Base-by-base conservation (phyloP, 2,329 filamentous ascomycete genomes). In the Fusarium tjaetaba region DNA sequence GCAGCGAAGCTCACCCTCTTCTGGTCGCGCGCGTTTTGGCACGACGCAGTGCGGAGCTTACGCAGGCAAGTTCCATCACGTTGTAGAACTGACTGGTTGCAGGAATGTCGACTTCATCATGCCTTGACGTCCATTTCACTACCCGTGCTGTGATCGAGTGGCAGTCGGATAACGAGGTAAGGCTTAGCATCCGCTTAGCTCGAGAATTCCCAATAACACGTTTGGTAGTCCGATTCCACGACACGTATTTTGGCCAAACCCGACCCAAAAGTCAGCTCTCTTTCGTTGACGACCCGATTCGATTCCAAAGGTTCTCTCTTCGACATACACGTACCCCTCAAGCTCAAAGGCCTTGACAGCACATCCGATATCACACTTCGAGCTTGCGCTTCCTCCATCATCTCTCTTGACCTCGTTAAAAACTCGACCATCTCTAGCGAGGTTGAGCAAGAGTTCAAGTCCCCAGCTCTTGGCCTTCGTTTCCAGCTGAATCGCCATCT, bases 1-100 rank as follows among this genome's bases (percentile, higher is more conserved):
- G 38, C 68, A 71, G 66, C 61, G 66, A 70, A 70, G 68, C 68
- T 71, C 66, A 60, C 69, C 66, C 66, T 70, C 39, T 22, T 42
- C 55, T 41, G 49, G 34, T 36, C 42, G 43, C 11, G 28, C 26
- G 22, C 48, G 48, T 49, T 26, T 32, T 30, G 59, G 32, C 32
- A 16, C 15, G 36, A 11, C 39, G 7, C 10, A 0, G 34, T 30
- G 38, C 22, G 11, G 22, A 61, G 22, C 13, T 42, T 38, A 36
- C 10, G 28, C 8, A 30, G 36, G 68, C 56, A 42, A 51, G 65
- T 67, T 13, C 1, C 15, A 36, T n/a, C 28, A 22, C 28, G 9
- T 56, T 38, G 52, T 52, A 18, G 15, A 14, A 52, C 48, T 70
- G 32, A 71, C 55, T 53, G 11, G 43, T 38, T 24, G 66, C 52